These are phyloP conservation scores for Backusella sp. DNA, from an alignment of 192 early-diverging fungal genomes.

Conservation along the genomic window DNA sequence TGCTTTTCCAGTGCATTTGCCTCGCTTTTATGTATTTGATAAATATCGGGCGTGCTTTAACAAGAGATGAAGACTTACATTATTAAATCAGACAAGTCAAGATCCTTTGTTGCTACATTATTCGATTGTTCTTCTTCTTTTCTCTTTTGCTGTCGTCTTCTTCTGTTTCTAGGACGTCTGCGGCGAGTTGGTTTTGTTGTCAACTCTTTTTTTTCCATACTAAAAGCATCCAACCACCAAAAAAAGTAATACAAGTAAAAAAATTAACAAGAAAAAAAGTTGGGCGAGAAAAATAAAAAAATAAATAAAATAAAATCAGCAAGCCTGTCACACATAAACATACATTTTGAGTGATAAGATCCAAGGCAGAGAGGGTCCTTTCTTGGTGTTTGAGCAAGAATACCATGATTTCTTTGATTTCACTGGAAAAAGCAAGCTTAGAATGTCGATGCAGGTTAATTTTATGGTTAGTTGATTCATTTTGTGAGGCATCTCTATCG, in stretches of 20 bases:
- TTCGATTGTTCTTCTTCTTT: not conserved
- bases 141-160: not conserved
- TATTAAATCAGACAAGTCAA: slow-evolving; percentile 24
- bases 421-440: too few relatives aligned
- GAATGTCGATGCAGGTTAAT: too few relatives aligned
- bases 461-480: too few relatives aligned
- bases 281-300: not conserved
- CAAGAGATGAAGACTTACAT: slow-evolving; percentile 12
- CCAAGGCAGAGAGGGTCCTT: too few relatives aligned
- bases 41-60: not conserved
- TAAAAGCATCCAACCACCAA: not conserved
- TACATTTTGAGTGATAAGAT: too few relatives aligned
- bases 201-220: slow-evolving; percentile 8
- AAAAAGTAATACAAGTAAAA: not conserved
- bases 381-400: too few relatives aligned
- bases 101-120: not conserved
- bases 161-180: slow-evolving; percentile 20
- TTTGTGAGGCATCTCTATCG: too few relatives aligned
- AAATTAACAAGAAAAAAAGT: not conserved
- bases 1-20: slow-evolving; percentile 39
- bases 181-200: slow-evolving; percentile 10
- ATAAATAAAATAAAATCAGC: not conserved
- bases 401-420: too few relatives aligned
- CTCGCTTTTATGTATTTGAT: slow-evolving; percentile 18
- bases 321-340: not conserved